A percentile compares a stretch with the other conserved stretches of the same genome.
These are phyloP conservation scores for Sanguinoderma infundibulare DNA, from an alignment of 1,284 basidiomycete genomes.

Conservation along the genomic window DNA sequence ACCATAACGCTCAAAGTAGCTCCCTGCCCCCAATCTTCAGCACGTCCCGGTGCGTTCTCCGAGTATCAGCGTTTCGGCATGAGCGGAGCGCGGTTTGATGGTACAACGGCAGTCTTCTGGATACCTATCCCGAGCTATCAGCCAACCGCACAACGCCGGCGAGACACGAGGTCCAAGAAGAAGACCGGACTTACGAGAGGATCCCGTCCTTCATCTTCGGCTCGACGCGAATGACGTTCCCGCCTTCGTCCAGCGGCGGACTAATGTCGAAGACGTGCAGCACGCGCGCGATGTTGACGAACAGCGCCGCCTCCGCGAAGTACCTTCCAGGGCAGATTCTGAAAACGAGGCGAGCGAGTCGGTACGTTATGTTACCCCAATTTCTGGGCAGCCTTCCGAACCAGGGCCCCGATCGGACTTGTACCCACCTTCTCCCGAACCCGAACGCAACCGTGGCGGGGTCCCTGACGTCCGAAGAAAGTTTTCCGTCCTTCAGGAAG, in stretches of 20 bases:
- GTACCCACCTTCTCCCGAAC: slow-evolving; percentile 22
- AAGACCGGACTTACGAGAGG: slow-evolving; percentile 15
- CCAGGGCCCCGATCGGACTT: background rate
- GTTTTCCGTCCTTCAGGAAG: slow-evolving; percentile 26
- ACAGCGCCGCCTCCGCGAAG: slow-evolving; percentile 24
- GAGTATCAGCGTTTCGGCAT: slow-evolving; percentile 14
- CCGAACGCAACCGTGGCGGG: slow-evolving; percentile 24
- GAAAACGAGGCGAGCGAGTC: no score
- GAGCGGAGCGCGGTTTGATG: slow-evolving; percentile 19
- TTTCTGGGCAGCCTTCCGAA: no score
- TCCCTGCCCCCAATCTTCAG: background rate
- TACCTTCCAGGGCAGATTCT: slow-evolving; percentile 28
- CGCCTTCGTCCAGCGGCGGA: slow-evolving; percentile 17
- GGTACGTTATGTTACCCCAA: background rate
- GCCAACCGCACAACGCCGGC: background rate
- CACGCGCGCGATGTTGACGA: slow-evolving; percentile 25
- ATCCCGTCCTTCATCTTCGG: slow-evolving; percentile 25
- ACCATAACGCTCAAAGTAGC: no score
- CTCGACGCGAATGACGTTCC: slow-evolving; percentile 13
- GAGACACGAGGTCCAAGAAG: background rate
- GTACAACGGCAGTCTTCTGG: slow-evolving; percentile 25
- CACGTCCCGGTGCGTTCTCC: background rate
- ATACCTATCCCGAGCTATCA: slow-evolving; percentile 7
- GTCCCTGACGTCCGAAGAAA: slow-evolving; percentile 19
- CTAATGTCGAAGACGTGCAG: slow-evolving; percentile 28